Evolutionary conservation across 495 filamentous ascomycete genomes (phyloP).

Genomic region (Pseudevernia furfuracea): DNA sequence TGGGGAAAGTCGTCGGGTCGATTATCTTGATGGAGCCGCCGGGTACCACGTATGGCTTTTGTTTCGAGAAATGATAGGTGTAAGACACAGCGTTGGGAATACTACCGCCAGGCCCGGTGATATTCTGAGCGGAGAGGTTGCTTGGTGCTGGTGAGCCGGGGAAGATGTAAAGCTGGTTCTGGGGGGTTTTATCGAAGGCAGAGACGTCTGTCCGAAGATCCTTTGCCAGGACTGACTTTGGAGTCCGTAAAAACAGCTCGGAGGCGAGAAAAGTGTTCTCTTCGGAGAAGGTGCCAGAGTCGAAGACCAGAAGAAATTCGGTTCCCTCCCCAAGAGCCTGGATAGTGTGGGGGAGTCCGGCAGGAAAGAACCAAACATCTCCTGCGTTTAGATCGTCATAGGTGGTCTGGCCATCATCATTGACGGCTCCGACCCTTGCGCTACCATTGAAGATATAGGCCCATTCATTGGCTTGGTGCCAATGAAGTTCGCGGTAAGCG

Average conservation of each 20-base stretch:
- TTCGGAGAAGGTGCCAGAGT: slow-evolving; percentile 62
- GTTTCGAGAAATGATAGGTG: slow-evolving; percentile 60
- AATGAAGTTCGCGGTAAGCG: slow-evolving; percentile 64
- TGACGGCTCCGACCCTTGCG: slow-evolving; percentile 52
- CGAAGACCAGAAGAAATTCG: slow-evolving; percentile 65
- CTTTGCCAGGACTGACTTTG: slow-evolving; percentile 54
- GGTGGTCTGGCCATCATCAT: slow-evolving; percentile 56
- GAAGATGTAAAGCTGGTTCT: slow-evolving; percentile 62
- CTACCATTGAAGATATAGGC: slow-evolving; percentile 57
- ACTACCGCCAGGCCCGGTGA: slow-evolving; percentile 50
- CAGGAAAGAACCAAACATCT: slow-evolving; percentile 67
- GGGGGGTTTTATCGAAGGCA: slow-evolving; percentile 51
- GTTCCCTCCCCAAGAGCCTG: slow-evolving; percentile 57
- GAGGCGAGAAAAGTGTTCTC: slow-evolving; percentile 61
- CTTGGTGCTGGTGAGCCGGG: slow-evolving; percentile 52
- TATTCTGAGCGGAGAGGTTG: slow-evolving; percentile 55
- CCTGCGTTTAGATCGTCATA: slow-evolving; percentile 58
- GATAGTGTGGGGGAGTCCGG: slow-evolving; percentile 59
- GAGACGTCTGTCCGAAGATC: slow-evolving; percentile 49
- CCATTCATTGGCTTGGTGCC: slow-evolving; percentile 66
- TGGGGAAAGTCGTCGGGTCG: slow-evolving; percentile 56
- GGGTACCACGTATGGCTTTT: slow-evolving; percentile 48
- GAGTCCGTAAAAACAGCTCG: slow-evolving; percentile 56
- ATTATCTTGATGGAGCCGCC: slow-evolving; percentile 63
- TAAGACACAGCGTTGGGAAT: slow-evolving; percentile 47